Conservation (phyloP, 768 basidiomycete genomes). For the Lentinula sp. region DNA sequence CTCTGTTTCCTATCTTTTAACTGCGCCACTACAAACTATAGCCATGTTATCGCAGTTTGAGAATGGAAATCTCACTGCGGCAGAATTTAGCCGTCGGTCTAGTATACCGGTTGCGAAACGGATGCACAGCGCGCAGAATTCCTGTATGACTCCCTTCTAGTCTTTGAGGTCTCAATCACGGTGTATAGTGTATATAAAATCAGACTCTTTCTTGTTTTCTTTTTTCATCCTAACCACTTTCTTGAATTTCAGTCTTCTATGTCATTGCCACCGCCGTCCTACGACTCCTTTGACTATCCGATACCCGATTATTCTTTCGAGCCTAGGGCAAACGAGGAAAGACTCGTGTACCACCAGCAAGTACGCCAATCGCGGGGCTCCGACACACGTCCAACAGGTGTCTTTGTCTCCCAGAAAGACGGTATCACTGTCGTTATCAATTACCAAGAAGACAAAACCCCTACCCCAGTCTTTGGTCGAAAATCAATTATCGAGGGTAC, state of each 20-base stretch:
- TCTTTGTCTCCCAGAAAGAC: background rate
- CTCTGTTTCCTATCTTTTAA: too few species aligned
- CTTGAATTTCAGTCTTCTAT: background rate
- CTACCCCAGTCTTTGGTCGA: background rate
- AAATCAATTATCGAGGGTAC: background rate
- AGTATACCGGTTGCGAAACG: too few species aligned
- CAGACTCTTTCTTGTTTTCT: background rate
- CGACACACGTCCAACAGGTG: background rate
- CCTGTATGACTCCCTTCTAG: background rate
- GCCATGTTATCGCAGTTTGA: too few species aligned
- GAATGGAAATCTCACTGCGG: too few species aligned
- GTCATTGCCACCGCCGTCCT: background rate
- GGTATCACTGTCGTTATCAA: conserved; percentile 3
- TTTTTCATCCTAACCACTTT: background rate
- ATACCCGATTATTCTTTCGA: conserved; percentile 1
- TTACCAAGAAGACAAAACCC: background rate
- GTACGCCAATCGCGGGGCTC: background rate
- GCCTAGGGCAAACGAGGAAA: conserved; percentile 1
- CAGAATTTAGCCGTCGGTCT: too few species aligned
- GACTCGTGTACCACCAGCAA: background rate
- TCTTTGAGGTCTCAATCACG: background rate
- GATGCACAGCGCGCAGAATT: background rate
- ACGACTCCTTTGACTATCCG: background rate
- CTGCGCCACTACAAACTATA: too few species aligned
- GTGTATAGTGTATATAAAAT: background rate